These are phyloP conservation scores for Phellopilus nigrolimitatus DNA, from an alignment of 1,284 basidiomycete species.

Conservation along the genomic window DNA sequence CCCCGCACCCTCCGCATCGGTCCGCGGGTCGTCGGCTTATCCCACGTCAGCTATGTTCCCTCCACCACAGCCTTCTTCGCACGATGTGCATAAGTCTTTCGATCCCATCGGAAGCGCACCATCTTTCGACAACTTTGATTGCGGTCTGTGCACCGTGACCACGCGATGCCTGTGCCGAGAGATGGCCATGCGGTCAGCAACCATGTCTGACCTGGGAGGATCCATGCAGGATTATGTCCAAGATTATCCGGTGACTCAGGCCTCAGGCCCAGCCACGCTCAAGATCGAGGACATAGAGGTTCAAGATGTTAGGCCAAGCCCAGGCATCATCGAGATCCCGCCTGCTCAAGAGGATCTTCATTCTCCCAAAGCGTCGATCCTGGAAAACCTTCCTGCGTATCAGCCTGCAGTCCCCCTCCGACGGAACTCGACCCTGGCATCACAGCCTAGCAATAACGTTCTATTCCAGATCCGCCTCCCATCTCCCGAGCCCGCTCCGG, in stretches of 20 bases:
- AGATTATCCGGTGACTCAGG: constrained; percentile 28
- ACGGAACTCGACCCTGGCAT: constrained; percentile 34
- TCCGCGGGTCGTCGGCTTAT: constrained; percentile 32
- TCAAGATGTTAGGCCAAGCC: background rate
- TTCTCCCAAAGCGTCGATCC: constrained; percentile 42
- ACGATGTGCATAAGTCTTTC: constrained; percentile 10
- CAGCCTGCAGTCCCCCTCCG: constrained; percentile 74
- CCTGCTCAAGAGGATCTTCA: constrained; percentile 5
- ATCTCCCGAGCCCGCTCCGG: constrained; percentile 24
- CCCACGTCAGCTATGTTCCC: constrained; percentile 6
- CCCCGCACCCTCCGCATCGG: constrained; percentile 28
- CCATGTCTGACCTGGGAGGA: constrained; percentile 16
- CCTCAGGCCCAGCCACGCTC: constrained; percentile 15
- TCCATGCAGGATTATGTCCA: constrained; percentile 26
- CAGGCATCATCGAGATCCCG: constrained; percentile 13
- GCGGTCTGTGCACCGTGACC: constrained; percentile 68
- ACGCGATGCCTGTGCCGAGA: constrained; percentile 74
- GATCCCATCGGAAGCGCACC: constrained; percentile 16
- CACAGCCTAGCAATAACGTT: constrained; percentile 27
- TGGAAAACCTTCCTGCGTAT: constrained; percentile 72
- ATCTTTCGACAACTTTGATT: constrained; percentile 40
- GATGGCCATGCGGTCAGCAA: constrained; percentile 43
- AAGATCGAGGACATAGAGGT: constrained; percentile 22
- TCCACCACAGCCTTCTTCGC: background rate
- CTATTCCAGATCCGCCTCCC: constrained; percentile 46